These are phyloP conservation scores for Umbellularia californica DNA, from an alignment of 164 flowering plant genomes.

Conservation along the genomic window DNA sequence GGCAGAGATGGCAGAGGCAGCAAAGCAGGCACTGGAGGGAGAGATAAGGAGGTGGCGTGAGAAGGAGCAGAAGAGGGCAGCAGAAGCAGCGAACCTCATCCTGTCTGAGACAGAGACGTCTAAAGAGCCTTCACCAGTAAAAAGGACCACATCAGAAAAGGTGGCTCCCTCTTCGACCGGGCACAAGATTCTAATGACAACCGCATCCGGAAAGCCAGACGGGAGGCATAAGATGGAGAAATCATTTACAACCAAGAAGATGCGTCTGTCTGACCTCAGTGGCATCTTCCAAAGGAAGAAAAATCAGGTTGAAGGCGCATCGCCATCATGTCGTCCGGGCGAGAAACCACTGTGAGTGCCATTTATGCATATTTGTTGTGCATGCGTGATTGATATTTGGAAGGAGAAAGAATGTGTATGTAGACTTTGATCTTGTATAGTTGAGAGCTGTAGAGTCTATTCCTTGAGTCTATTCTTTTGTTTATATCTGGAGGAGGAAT, in stretches of 20 bases:
- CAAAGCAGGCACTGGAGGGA: conserved; percentile 69
- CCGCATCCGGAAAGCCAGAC: conserved; percentile 23
- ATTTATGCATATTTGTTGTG: not conserved
- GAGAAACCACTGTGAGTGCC: conserved; percentile 48
- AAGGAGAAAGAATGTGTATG: not conserved
- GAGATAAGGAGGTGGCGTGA: conserved; percentile 81
- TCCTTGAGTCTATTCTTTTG: not conserved
- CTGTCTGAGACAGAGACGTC: conserved; percentile 47
- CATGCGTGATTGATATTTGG: not conserved
- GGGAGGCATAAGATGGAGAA: conserved; percentile 49
- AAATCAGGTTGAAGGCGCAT: conserved; percentile 55
- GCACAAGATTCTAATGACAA: conserved; percentile 15
- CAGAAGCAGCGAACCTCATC: conserved; percentile 69
- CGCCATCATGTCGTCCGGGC: conserved; percentile 70
- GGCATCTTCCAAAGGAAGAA: conserved; percentile 70
- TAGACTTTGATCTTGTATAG: not conserved
- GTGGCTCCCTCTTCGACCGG: not conserved
- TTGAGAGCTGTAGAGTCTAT: not conserved
- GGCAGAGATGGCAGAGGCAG: conserved; percentile 91
- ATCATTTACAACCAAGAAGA: conserved; percentile 45
- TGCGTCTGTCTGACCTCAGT: conserved; percentile 52
- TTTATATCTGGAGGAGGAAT: no score
- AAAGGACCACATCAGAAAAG: conserved; percentile 8
- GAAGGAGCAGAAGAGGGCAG: conserved; percentile 75
- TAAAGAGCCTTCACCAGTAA: conserved; percentile 35